Percentiles rank a stretch among this genome's conserved stretches.
phyloP scores from a whole-genome alignment of 1,284 basidiomycete species.

The Irpex sp. region DNA sequence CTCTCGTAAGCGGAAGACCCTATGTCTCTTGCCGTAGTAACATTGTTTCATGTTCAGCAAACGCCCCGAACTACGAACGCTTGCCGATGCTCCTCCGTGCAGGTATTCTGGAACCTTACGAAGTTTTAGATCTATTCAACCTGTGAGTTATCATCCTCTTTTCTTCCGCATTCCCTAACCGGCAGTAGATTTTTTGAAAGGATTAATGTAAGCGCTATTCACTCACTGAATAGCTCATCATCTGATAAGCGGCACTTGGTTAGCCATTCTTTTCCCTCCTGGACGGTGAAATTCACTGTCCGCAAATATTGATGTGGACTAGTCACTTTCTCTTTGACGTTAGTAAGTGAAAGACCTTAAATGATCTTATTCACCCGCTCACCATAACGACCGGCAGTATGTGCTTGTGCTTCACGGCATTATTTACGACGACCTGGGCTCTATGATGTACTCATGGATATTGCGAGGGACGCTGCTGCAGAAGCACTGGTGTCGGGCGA shows the following conservation, averaged over 20 bases:
- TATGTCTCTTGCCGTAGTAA: background rate
- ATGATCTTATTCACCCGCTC: background rate
- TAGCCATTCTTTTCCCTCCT: constrained; percentile 56
- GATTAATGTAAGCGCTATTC: constrained; percentile 41
- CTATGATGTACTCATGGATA: constrained; percentile 46
- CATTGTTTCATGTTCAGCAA: constrained; percentile 3
- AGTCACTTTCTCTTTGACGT: constrained; percentile 59
- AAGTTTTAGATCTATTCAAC: constrained; percentile 55
- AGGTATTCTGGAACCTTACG: constrained; percentile 46
- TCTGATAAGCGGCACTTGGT: background rate
- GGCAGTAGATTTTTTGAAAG: constrained; percentile 45
- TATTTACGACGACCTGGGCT: constrained; percentile 39
- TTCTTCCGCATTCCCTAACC: background rate
- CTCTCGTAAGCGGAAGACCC: constrained; percentile 4
- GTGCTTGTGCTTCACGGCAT: constrained; percentile 48
- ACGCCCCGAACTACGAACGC: constrained; percentile 1
- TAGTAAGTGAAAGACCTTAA: constrained; percentile 37
- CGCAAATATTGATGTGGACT: constrained; percentile 44
- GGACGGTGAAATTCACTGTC: constrained; percentile 52
- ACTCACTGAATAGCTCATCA: background rate
- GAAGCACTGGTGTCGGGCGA: constrained; percentile 46
- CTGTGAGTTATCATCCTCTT: constrained; percentile 36
- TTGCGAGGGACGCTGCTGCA: constrained; percentile 49
- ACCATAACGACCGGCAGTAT: constrained; percentile 33
- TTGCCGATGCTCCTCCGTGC: constrained; percentile 39